Evolutionary conservation across 495 filamentous ascomycete species (phyloP).

Genomic region (Durotheca rogersii): DNA sequence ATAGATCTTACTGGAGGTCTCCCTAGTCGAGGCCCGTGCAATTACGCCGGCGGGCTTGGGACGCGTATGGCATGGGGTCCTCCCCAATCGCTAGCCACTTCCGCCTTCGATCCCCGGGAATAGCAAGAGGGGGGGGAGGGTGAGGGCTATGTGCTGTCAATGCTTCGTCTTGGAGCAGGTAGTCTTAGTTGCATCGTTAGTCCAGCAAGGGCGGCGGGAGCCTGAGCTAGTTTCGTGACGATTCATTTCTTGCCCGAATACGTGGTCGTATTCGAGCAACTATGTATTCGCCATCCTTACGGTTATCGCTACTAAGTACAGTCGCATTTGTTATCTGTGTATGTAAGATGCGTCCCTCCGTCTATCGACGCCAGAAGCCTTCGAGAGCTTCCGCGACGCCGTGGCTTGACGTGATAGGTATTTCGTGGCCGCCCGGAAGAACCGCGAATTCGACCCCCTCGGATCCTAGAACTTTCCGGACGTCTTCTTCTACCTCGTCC

Average conservation of each 20-base stretch:
- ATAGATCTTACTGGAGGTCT: neutral
- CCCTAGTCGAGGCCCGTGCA: neutral
- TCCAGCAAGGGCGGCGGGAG: too few relatives aligned
- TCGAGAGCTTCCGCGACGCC: slow-evolving; percentile 44
- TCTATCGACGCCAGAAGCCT: slow-evolving; percentile 39
- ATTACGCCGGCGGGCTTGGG: neutral
- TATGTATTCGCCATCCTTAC: too few relatives aligned
- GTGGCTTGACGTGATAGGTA: slow-evolving; percentile 45
- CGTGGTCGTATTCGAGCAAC: too few relatives aligned
- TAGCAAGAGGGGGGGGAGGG: neutral
- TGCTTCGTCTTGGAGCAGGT: neutral
- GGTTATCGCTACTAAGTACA: too few relatives aligned
- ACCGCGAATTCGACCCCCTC: slow-evolving; percentile 48
- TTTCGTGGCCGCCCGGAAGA: slow-evolving; percentile 52
- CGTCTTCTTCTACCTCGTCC: slow-evolving; percentile 55
- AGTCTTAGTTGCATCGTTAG: too few relatives aligned
- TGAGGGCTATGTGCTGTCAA: neutral
- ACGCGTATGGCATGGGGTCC: too few relatives aligned
- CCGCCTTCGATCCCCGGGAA: neutral
- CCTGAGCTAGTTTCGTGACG: too few relatives aligned
- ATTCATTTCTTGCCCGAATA: too few relatives aligned
- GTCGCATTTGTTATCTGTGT: neutral
- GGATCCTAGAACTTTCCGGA: slow-evolving; percentile 41
- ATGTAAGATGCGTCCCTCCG: neutral
- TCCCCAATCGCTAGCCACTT: too few relatives aligned